phyloP scores from a whole-genome alignment of 306 rosid genomes.

The Lathyrus sativus region DNA sequence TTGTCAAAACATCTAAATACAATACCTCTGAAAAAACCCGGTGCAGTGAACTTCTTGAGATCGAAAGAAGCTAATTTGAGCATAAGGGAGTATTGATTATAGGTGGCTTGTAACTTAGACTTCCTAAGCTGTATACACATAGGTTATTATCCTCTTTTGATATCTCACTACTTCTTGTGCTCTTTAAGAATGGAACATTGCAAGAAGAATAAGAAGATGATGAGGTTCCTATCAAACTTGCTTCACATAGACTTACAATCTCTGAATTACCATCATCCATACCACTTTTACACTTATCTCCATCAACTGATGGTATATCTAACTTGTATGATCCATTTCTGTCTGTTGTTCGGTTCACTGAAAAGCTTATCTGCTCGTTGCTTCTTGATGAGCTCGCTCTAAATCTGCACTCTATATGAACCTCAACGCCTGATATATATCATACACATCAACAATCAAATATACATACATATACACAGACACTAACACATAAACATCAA shows the following conservation, averaged over 20 bases:
- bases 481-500: background rate
- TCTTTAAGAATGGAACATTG: constrained; percentile 9
- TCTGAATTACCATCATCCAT: background rate
- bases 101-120: constrained; percentile 13
- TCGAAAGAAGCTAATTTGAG: background rate
- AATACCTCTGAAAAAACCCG: background rate
- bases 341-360: constrained; percentile 64
- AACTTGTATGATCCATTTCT: constrained; percentile 58
- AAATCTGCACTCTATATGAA: constrained; percentile 70
- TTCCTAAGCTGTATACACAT: constrained; percentile 1
- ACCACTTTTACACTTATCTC: constrained; percentile 44
- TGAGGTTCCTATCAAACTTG: background rate
- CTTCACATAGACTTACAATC: background rate
- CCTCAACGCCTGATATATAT: constrained; percentile 59
- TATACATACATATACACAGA: background rate
- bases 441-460: background rate
- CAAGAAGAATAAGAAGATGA: constrained; percentile 5
- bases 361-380: constrained; percentile 50
- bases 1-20: background rate
- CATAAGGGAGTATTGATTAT: constrained; percentile 10
- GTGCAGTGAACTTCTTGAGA: background rate
- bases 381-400: constrained; percentile 53
- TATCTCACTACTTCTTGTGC: constrained; percentile 1
- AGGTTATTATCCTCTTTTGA: background rate
- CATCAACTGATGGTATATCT: constrained; percentile 66